phyloP scores from a whole-genome alignment of 2,329 filamentous ascomycete species.

The Arthrobotrys pseudoclavata region DNA sequence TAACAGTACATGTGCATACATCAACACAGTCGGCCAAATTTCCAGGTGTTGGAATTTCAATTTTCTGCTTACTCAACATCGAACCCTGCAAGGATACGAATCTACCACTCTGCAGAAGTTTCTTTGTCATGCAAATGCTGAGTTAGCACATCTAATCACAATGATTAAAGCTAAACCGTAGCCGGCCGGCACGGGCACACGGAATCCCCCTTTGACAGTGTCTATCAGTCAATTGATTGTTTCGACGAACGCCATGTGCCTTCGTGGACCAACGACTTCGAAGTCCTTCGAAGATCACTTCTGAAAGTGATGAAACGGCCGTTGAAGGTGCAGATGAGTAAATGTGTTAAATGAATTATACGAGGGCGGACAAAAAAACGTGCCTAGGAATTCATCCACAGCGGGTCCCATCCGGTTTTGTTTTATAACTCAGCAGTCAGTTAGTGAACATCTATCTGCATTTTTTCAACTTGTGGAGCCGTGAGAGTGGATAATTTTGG shows the following conservation, averaged over 20 bases:
- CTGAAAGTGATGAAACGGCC: slow-evolving; percentile 15
- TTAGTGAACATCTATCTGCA: neutral
- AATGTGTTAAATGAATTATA: slow-evolving; percentile 17
- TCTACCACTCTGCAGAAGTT: neutral
- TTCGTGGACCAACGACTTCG: slow-evolving; percentile 8
- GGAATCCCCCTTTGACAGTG: slow-evolving; percentile 1
- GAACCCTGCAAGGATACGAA: slow-evolving; percentile 3
- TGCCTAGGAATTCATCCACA: slow-evolving; percentile 35
- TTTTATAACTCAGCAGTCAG: neutral
- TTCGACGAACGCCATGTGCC: slow-evolving; percentile 6
- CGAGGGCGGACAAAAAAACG: neutral
- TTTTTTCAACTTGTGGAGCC: neutral
- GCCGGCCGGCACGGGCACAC: slow-evolving; percentile 22
- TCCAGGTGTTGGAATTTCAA: slow-evolving; percentile 36
- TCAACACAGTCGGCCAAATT: slow-evolving; percentile 39
- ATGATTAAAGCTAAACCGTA: slow-evolving; percentile 22
- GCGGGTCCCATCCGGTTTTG: slow-evolving; percentile 13
- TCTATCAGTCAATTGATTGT: slow-evolving; percentile 10
- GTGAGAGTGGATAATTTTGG: slow-evolving; percentile 4
- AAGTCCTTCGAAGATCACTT: slow-evolving; percentile 19
- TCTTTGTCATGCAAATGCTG: slow-evolving; percentile 57
- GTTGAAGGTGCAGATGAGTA: slow-evolving; percentile 20
- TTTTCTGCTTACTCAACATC: slow-evolving; percentile 54
- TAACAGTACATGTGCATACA: neutral
- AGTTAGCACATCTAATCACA: slow-evolving; percentile 43